These are phyloP conservation scores for Aureobasidium melanogenum DNA, from an alignment of 2,329 filamentous ascomycete species.

Conservation along the genomic window DNA sequence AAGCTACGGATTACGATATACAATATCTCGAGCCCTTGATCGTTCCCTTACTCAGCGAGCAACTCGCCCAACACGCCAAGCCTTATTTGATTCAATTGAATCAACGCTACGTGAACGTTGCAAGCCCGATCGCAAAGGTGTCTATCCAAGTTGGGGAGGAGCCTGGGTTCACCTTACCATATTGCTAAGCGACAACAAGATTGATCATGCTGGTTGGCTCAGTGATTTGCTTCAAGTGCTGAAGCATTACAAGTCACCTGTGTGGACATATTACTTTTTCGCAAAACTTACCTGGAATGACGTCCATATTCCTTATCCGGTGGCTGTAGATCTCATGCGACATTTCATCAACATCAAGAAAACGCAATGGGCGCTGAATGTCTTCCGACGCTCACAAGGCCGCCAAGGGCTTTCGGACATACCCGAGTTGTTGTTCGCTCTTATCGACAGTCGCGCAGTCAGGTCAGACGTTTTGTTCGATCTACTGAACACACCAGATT, in stretches of 20 bases:
- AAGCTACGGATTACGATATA: background rate
- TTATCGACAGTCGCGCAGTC: constrained; percentile 15
- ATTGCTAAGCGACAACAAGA: background rate
- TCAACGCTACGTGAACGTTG: background rate
- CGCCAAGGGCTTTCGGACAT: constrained; percentile 16
- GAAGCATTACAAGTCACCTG: background rate
- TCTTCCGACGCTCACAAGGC: constrained; percentile 15
- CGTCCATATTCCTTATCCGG: background rate
- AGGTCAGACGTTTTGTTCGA: constrained; percentile 15
- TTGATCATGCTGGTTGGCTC: background rate
- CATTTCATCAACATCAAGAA: constrained; percentile 14
- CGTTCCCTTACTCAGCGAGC: background rate
- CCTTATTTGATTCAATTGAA: background rate
- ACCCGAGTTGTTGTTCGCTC: constrained; percentile 17
- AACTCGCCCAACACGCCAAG: background rate
- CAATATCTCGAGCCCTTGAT: background rate
- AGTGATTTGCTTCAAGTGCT: constrained; percentile 12
- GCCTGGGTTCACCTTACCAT: constrained; percentile 5
- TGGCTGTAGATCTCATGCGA: constrained; percentile 15
- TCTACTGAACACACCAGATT: constrained; percentile 17
- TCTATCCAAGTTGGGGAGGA: background rate
- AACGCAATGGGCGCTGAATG: constrained; percentile 13
- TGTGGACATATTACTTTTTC: background rate
- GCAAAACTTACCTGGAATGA: background rate
- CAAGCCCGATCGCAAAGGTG: background rate